Evolutionary conservation across 2,329 filamentous ascomycete species (phyloP), one percentile per base, ranked within the genome.

Genomic region (Aspergillus chevalieri): DNA sequence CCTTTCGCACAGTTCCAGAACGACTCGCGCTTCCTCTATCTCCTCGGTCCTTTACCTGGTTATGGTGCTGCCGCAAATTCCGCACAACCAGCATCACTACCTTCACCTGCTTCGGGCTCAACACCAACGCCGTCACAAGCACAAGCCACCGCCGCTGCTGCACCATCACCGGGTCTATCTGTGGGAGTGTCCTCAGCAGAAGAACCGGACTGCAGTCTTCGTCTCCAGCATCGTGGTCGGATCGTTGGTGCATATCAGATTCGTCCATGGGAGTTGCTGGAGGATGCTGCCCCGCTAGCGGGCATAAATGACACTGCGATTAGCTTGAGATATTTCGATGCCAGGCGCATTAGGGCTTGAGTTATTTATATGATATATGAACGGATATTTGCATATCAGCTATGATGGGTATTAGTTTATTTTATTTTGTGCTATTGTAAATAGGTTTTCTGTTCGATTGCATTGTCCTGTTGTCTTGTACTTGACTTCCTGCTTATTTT

Each of bases 231-330:
- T 28, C 65, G 64, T 24, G 68, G 68, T 8, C 65, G 65, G 19
- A 51, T 62, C 4, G 51, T 67, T 30, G 69, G 68, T 2, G 53
- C 66, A 2, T 72, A 65, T 45, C 63, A 65, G 2, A 53, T 70
- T 8, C 67, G 67, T 19, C 66, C 66, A 24, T 75, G 72, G 72
- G 72, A 75, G 50, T 65, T 74, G 49, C 62, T 75, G 21, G 70
- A 72, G 53, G 72, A 74, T 50, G 67, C 72, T 9, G 71, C 72
- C 15, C 72, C 72, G 1, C 64, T 73, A 15, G 56, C 69, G 19
- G 70, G 71, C 21, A 59, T 63, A n/a, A 75, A 75, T 51, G 72
- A 75, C 51, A 74, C 72, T 3, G 70, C 71, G 17, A 57, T 75
- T 28, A 72, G 66, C 47, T 52, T 75, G 41, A 61, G 66, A 17